phyloP scores from a whole-genome alignment of 176 grass and related monocot species.

The Coix lacrymajobi region DNA sequence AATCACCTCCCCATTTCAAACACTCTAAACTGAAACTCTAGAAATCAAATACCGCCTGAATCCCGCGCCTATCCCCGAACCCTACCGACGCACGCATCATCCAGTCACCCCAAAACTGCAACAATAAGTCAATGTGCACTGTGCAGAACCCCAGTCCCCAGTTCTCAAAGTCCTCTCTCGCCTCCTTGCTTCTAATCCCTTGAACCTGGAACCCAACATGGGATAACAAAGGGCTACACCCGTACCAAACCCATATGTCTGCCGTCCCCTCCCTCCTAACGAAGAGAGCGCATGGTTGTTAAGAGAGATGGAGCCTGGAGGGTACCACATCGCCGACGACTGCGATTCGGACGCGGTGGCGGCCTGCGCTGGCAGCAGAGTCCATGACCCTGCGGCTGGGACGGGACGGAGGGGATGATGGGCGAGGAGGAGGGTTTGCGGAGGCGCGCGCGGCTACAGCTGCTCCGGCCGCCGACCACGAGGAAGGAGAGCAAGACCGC shows the following conservation, averaged over 20 bases:
- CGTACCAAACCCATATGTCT: neutral
- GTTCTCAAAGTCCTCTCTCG: neutral
- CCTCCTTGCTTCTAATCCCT: neutral
- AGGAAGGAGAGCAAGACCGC: neutral
- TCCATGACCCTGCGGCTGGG: slow-evolving; percentile 19
- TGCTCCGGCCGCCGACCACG: slow-evolving; percentile 27
- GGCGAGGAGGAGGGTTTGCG: neutral
- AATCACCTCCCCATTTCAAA: neutral
- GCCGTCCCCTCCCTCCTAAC: neutral
- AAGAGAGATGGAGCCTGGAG: neutral
- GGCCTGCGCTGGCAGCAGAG: neutral
- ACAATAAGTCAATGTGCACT: neutral
- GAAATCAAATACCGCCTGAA: neutral
- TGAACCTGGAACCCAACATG: neutral
- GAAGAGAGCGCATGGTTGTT: neutral
- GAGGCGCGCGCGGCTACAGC: neutral
- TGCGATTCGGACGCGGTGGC: slow-evolving; percentile 54
- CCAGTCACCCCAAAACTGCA: neutral
- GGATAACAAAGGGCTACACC: neutral
- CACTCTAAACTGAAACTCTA: neutral
- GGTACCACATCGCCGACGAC: slow-evolving; percentile 90
- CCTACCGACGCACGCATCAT: neutral
- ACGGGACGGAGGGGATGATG: slow-evolving; percentile 18
- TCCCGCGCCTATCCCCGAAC: neutral
- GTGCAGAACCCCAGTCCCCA: neutral